phyloP scores from a whole-genome alignment of 2,329 filamentous ascomycete genomes.

The Mycogone perniciosa region DNA sequence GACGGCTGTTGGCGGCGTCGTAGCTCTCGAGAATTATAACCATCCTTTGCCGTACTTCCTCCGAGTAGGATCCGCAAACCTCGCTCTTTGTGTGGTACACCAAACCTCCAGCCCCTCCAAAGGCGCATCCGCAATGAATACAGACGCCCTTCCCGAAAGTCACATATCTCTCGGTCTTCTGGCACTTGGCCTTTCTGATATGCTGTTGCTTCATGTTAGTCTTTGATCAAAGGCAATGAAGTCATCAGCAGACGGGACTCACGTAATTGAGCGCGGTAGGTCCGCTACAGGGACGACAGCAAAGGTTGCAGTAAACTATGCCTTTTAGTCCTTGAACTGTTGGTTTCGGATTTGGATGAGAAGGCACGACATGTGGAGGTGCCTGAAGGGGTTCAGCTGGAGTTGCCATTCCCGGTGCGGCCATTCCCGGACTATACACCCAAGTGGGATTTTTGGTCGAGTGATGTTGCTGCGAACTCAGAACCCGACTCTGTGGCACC shows the following conservation, averaged over 20 bases:
- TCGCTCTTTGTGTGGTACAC: slow-evolving; percentile 39
- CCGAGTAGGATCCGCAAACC: slow-evolving; percentile 40
- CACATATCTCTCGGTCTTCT: no score
- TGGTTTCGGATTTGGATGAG: background rate
- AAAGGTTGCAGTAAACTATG: slow-evolving; percentile 23
- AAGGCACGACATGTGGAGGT: background rate
- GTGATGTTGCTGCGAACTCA: background rate
- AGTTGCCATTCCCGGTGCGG: no score
- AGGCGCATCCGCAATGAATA: slow-evolving; percentile 38
- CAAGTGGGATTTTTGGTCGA: background rate
- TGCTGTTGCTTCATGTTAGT: slow-evolving; percentile 5
- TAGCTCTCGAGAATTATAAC: background rate
- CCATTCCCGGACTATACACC: background rate
- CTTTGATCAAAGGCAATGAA: background rate
- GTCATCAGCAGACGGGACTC: slow-evolving; percentile 1
- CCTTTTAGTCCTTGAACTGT: background rate
- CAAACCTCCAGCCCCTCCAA: slow-evolving; percentile 35
- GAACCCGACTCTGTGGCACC: background rate
- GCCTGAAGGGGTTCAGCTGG: background rate
- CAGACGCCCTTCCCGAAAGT: slow-evolving; percentile 32
- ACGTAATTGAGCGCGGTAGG: slow-evolving; percentile 26
- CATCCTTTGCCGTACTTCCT: slow-evolving; percentile 7
- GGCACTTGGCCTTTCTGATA: slow-evolving; percentile 8
- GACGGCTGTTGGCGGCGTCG: background rate
- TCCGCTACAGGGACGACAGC: slow-evolving; percentile 31